Percentiles rank a stretch among this genome's conserved stretches.
phyloP scores from a whole-genome alignment of 2,329 filamentous ascomycete species.

The Uncinocarpus reesii region DNA sequence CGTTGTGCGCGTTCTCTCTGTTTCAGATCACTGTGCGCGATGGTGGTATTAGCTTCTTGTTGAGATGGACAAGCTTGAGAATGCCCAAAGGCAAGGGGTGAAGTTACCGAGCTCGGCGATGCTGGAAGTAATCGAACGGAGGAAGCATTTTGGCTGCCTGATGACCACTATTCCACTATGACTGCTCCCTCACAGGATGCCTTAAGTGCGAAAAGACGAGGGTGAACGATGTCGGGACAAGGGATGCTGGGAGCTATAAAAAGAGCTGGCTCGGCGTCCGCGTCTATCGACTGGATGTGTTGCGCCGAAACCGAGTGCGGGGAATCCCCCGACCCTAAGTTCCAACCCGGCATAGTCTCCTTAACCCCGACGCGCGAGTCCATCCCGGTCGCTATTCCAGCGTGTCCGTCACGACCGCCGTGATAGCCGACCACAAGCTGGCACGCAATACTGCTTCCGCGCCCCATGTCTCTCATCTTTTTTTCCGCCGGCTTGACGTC shows the following conservation, averaged over 20 bases:
- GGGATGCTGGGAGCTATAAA: not conserved
- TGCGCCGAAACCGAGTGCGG: slow-evolving; percentile 10
- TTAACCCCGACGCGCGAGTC: not conserved
- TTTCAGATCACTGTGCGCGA: slow-evolving; percentile 56
- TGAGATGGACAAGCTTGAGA: not conserved
- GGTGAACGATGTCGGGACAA: not conserved
- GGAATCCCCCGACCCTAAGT: not conserved
- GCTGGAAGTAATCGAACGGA: slow-evolving; percentile 58
- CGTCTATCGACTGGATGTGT: not conserved
- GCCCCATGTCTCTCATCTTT: too few species aligned
- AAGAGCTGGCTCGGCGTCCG: slow-evolving; percentile 3
- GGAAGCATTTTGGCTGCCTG: slow-evolving; percentile 35
- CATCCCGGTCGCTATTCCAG: too few species aligned
- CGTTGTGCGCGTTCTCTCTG: slow-evolving; percentile 62
- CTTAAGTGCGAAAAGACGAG: not conserved
- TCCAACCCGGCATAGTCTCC: not conserved
- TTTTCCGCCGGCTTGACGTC: too few species aligned
- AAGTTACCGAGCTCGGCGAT: slow-evolving; percentile 57
- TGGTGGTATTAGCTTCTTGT: slow-evolving; percentile 12
- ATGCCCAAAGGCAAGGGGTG: too few species aligned
- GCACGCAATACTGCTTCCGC: too few species aligned
- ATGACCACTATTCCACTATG: not conserved
- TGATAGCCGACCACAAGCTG: too few species aligned
- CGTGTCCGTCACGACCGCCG: too few species aligned
- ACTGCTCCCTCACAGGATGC: not conserved